phyloP scores from a whole-genome alignment of 352 stramenopile species.

The Discostella stelligera region DNA sequence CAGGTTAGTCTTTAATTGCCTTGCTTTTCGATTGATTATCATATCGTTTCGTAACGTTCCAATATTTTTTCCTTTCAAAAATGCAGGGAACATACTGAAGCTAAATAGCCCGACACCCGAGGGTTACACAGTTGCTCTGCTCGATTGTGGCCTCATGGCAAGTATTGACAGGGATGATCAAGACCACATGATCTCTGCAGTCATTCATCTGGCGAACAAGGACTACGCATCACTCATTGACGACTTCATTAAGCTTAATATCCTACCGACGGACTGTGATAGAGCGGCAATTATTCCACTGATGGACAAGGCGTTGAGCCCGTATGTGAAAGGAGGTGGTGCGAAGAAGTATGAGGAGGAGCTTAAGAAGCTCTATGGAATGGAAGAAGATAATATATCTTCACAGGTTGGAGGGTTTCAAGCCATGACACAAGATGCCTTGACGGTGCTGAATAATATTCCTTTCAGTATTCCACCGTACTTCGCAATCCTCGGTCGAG shows the following conservation, averaged over 20 bases:
- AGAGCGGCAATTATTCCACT: constrained; percentile 75
- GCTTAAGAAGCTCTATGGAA: constrained; percentile 80
- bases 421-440: constrained; percentile 84
- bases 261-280: constrained; percentile 81
- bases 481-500: constrained; percentile 63
- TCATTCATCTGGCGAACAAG: constrained; percentile 85
- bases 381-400: constrained; percentile 75
- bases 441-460: constrained; percentile 85
- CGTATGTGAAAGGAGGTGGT: constrained; percentile 83
- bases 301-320: constrained; percentile 84
- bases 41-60: not conserved
- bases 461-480: constrained; percentile 83
- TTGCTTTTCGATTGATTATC: not conserved
- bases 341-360: constrained; percentile 84
- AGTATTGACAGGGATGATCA: constrained; percentile 73
- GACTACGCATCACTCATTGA: constrained; percentile 83
- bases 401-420: constrained; percentile 80
- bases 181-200: constrained; percentile 82
- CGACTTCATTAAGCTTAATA: constrained; percentile 85
- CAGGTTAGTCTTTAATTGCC: not conserved
- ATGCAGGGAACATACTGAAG: constrained; percentile 75
- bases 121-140: constrained; percentile 71
- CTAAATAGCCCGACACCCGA: constrained; percentile 69
- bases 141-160: constrained; percentile 86
- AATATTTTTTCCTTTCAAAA: not conserved